Conservation (phyloP, 2,329 filamentous ascomycete genomes). For the Venturia carpophila region DNA sequence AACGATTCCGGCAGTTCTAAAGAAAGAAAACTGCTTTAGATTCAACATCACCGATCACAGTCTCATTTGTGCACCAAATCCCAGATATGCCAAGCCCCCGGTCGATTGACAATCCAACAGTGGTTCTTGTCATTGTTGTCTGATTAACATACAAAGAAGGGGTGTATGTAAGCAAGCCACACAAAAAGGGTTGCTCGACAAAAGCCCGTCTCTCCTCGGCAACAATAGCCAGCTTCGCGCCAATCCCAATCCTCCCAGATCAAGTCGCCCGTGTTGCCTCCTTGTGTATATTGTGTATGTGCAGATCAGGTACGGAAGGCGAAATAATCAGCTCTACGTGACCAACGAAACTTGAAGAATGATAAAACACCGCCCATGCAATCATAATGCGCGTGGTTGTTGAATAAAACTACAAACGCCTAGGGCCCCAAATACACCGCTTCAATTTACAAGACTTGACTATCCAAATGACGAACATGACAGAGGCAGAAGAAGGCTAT, state of each 20-base stretch:
- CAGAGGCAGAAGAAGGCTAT: background rate
- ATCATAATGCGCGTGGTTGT: constrained; percentile 2
- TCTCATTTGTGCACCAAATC: no score
- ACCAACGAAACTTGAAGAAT: background rate
- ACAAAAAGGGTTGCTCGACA: background rate
- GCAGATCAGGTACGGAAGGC: background rate
- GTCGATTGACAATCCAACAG: background rate
- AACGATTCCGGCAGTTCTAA: no score
- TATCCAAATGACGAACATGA: background rate
- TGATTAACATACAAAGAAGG: background rate
- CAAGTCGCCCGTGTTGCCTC: background rate
- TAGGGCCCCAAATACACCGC: background rate
- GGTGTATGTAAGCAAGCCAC: background rate
- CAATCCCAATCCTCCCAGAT: background rate
- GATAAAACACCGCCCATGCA: constrained; percentile 8
- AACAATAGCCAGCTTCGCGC: background rate
- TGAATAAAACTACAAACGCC: background rate
- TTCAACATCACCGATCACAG: no score
- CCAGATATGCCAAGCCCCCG: no score
- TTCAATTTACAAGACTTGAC: background rate
- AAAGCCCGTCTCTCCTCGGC: no score
- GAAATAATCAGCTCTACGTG: background rate
- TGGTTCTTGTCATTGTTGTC: background rate
- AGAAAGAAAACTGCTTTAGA: no score
- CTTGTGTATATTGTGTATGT: background rate